Conservation (phyloP, 257 asterid species). For the Nicotiana paniculata region DNA sequence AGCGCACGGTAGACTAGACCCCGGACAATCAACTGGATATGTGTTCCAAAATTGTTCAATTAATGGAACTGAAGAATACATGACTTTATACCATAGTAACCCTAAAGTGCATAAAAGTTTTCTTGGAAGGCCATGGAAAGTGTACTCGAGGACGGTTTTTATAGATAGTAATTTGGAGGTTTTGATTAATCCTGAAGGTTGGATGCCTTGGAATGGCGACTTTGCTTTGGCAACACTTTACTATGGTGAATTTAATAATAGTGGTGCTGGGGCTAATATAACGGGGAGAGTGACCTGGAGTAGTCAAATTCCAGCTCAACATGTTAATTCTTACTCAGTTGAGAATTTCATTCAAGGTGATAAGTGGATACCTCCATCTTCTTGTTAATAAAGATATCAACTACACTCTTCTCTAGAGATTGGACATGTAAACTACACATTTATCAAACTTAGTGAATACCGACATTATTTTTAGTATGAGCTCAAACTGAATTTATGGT, state of each 20-base stretch:
- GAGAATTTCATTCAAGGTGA: conserved; percentile 48
- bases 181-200: conserved; percentile 28
- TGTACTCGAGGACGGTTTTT: conserved; percentile 38
- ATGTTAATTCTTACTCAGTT: conserved; percentile 22
- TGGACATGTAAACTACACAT: background rate
- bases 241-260: conserved; percentile 34
- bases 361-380: conserved; percentile 28
- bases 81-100: conserved; percentile 23
- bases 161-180: conserved; percentile 26
- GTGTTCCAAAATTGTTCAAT: conserved; percentile 35
- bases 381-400: background rate
- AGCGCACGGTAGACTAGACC: conserved; percentile 50
- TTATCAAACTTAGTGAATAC: background rate
- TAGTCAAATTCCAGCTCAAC: conserved; percentile 26
- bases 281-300: conserved; percentile 37
- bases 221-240: conserved; percentile 35
- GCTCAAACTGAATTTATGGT: too few relatives aligned
- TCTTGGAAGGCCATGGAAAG: conserved; percentile 59
- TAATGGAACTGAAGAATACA: conserved; percentile 39
- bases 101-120: conserved; percentile 29
- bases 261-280: conserved; percentile 23
- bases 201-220: conserved; percentile 49
- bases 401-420: background rate
- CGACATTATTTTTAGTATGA: too few relatives aligned
- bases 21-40: conserved; percentile 46